Evolutionary conservation across 208 protist species (phyloP).

Genomic region (Trypanosoma boissoni): DNA sequence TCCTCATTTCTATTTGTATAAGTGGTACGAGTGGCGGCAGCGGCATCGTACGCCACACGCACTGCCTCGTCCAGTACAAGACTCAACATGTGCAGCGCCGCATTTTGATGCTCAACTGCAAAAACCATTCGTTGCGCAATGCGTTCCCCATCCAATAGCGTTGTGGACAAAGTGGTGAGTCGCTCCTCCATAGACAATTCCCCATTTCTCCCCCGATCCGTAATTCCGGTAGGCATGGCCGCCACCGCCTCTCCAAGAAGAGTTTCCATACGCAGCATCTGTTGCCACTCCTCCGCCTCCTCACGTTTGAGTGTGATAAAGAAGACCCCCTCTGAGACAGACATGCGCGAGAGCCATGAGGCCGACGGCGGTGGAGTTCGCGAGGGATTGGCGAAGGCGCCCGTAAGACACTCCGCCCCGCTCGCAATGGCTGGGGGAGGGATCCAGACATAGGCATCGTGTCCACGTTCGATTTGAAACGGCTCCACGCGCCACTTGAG

Average conservation of each 20-base stretch:
- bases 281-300: constrained; percentile 11
- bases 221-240: neutral
- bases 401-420: constrained; percentile 44
- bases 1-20: neutral
- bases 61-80: constrained; percentile 71
- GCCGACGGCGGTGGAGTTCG: constrained; percentile 13
- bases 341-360: constrained; percentile 56
- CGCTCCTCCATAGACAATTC: constrained; percentile 9
- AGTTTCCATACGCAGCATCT: constrained; percentile 19
- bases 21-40: constrained; percentile 7
- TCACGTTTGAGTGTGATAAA: constrained; percentile 32
- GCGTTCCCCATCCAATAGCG: constrained; percentile 21
- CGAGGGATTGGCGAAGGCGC: constrained; percentile 2
- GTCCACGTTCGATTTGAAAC: constrained; percentile 66
- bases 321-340: constrained; percentile 32
- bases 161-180: constrained; percentile 9
- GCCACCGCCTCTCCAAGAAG: neutral
- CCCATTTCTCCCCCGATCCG: neutral
- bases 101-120: constrained; percentile 58
- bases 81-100: constrained; percentile 54
- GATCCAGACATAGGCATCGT: constrained; percentile 59
- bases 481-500: constrained; percentile 62
- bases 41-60: constrained; percentile 42
- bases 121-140: constrained; percentile 68
- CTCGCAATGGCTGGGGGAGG: constrained; percentile 47